Base-by-base conservation (phyloP, 2,329 filamentous ascomycete genomes). In the Paecilomyces dactylethromorphus region DNA sequence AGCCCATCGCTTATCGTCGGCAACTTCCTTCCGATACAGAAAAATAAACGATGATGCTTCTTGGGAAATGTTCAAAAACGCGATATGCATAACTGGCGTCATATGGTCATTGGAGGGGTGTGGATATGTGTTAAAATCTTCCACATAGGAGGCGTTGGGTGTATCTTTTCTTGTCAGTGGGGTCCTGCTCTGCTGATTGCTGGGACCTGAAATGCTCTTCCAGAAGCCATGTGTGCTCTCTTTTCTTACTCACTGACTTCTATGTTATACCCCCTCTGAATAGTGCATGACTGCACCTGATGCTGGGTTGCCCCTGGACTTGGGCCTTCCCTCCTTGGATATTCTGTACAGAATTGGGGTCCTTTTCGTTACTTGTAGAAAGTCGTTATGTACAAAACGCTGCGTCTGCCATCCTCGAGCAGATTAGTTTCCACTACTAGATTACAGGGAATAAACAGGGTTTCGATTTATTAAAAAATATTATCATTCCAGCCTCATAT, bases 1-100 rank as follows among this genome's bases (percentile, higher is more conserved):
- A 96, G 94, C 70, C 94, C 94, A 56, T 92, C 91, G 56, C 80
- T 99, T 63, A 99, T 99, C 69, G 89, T 99, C 54, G 94, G 94
- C 55, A 99, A 99, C 71, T 99, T 99, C 74, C 76, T 99, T 62
- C 94, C 94, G 2, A 92, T 96, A 71, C 86, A 92, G 68, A 85
- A 87, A 59, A 74, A 76, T 56, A 75, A 77, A 62, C 75, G 76
- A 66, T 75, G 63, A 62, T 69, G 10, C 49, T 61, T 53, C 24
- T 31, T 51, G 32, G 21, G 58, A 62, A 64, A 58, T 29, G 13
- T 24, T n/a, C 21, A 11, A 52, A 52, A 52, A 13, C 8, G 21
- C 15, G 12, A 22, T 15, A 26, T 24, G 50, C 50, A 52, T 52
- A 52, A 52, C 11, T 29, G 50, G 50, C 50, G 50, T 13, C 13